Percentiles rank a stretch among this genome's conserved stretches.
Evolutionary conservation across 805 yeast genomes (phyloP).

Genomic region (Clavispora fructus): DNA sequence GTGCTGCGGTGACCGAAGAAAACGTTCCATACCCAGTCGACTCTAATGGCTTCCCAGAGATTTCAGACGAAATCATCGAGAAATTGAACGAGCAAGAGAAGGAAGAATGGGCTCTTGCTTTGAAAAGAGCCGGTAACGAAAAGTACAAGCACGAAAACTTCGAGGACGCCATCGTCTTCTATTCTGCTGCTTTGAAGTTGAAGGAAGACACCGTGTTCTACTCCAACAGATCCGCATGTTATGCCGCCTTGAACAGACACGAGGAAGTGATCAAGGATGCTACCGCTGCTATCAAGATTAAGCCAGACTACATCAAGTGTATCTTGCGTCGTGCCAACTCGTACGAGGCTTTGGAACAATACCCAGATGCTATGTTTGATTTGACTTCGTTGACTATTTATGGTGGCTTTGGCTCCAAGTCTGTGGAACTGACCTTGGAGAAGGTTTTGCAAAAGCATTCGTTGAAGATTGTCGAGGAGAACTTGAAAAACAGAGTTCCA

Average conservation of each 20-base stretch:
- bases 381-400: slow-evolving; percentile 81
- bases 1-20: slow-evolving; percentile 9
- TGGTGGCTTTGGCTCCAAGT: slow-evolving; percentile 76
- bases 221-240: slow-evolving; percentile 96
- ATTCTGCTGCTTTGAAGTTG: slow-evolving; percentile 70
- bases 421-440: slow-evolving; percentile 78
- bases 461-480: slow-evolving; percentile 60
- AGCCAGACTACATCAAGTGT: slow-evolving; percentile 90
- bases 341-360: slow-evolving; percentile 73
- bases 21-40: slow-evolving; percentile 47
- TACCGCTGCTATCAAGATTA: slow-evolving; percentile 74
- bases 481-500: slow-evolving; percentile 45
- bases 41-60: slow-evolving; percentile 52
- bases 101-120: slow-evolving; percentile 61
- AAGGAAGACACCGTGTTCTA: slow-evolving; percentile 83
- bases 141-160: slow-evolving; percentile 67
- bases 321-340: slow-evolving; percentile 90
- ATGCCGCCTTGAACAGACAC: slow-evolving; percentile 72
- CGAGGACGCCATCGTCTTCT: slow-evolving; percentile 72
- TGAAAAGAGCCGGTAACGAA: slow-evolving; percentile 87
- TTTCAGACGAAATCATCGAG: slow-evolving; percentile 43
- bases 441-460: slow-evolving; percentile 80
- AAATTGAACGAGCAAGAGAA: slow-evolving; percentile 46
- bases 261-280: slow-evolving; percentile 87
- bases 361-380: slow-evolving; percentile 84